Base-by-base conservation (phyloP, 768 basidiomycete species). In the Russula emetica region DNA sequence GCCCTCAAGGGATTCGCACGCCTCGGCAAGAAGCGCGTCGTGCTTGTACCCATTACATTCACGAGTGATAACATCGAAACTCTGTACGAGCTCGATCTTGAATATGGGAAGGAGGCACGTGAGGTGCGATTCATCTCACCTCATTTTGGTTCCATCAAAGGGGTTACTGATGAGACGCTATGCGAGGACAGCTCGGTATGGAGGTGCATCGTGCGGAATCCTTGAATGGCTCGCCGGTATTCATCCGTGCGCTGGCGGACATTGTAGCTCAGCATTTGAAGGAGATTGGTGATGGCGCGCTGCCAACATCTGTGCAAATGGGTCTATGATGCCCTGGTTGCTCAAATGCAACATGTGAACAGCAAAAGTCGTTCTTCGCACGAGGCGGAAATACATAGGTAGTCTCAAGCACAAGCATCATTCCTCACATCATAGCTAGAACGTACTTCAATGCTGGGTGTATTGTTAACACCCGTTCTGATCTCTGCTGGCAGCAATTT, bases 41-140 rank as follows among this genome's bases (percentile, higher is more conserved):
- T 98, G 61, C 78, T 98, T 44, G 85, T 99, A 8, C 97, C 97
- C 0, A 94, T 99, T 66, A 97, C 97, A 28, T 99, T 99, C 78
- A 99, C 97, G 16, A 94, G 90, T 73, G 97, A 99, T 76, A 97
- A 99, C 74, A 98, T 99, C 71, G 97, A 99, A 79, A 99, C 97
- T 26, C 79, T 99, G 55, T 98, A 91, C 71, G 97, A 99, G 77
- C 81, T 98, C 55, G 97, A 99, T 74, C 74, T 95, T 58, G 97
- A 99, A 74, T 97, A 98, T 71, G 82, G 82, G 62, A 87, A 86
- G 76, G 95, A 98, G 76, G 97, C 91, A 10, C 82, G 82, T 73
- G 87, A 96, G 85, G 94, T 94, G 70, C 72, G 84, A 72, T n/a
- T 22, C 34, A 18, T 32, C 28, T 14, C 20, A 13, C 16, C 36